Evolutionary conservation across 179 eudicot species (phyloP), one percentile per base, ranked within the genome.

Genomic region (Corrigiola litoralis): DNA sequence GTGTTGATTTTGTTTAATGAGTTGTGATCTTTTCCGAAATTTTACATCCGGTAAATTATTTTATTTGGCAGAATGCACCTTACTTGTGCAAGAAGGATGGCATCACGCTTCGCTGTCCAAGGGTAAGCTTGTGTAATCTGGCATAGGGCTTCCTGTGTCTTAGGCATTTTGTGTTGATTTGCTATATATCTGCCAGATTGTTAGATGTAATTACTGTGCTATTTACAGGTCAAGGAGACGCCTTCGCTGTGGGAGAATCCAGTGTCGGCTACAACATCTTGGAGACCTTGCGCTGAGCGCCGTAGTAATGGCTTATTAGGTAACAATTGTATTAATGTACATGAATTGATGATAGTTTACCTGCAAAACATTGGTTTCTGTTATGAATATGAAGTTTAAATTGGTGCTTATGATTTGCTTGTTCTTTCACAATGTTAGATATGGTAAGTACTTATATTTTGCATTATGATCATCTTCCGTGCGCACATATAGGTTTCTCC

Each of bases 241-340:
- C 80, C 96, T 62, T 91, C 97, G 8, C 85, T 90, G 5, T 94
- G 99, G 99, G 97, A 94, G 79, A 94, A 94, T 78, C 99, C 99
- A 67, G 66, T 74, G 66, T 81, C 96, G 47, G 96, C 99, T 65
- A 94, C 96, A 24, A 94, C 97, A 13, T 90, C 99, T 28, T 94
- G 99, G 99, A 94, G 88, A 75, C 84, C 99, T 37, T 94, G 97
- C 78, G 97, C 97, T 25, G 97, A 88, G 71, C 87, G 92, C 32
- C 85, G 63, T 20, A 80, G 48, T 71, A 77, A 77, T 54, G 84
- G 81, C 73, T 60, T 86, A 63, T 78, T 95, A 86, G 96, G 99
- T 94, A 61, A 44, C 47, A 24, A 49, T 10, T 25, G 34, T 49
- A 32, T 24, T n/a, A 48, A 33, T 18, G 20, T 16, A 33, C 4